phyloP scores from a whole-genome alignment of 345 rosid species.

The Gossypium rotundifolium region DNA sequence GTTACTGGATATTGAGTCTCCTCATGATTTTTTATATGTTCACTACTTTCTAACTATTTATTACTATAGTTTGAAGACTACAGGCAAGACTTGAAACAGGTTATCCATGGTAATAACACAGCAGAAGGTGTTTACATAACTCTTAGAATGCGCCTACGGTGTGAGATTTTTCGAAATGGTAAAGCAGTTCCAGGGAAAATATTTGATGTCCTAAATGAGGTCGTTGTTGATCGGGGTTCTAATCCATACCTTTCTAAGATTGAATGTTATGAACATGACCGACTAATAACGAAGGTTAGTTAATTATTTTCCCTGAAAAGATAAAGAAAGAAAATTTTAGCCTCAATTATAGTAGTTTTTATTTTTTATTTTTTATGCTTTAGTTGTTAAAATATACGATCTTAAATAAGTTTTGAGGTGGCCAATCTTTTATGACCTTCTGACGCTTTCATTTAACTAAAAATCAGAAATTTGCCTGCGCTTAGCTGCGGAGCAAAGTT shows the following conservation, averaged over 20 bases:
- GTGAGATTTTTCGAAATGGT: constrained; percentile 86
- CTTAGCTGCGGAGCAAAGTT: no score
- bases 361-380: neutral
- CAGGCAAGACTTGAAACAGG: constrained; percentile 77
- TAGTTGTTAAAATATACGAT: constrained; percentile 9
- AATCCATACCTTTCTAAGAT: constrained; percentile 97
- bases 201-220: constrained; percentile 87
- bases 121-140: constrained; percentile 92
- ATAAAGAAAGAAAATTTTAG: neutral
- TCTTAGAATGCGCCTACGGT: constrained; percentile 87
- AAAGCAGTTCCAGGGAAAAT: constrained; percentile 90
- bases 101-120: constrained; percentile 78
- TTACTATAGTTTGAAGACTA: constrained; percentile 62
- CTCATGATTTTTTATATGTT: constrained; percentile 7
- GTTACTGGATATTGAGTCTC: constrained; percentile 5
- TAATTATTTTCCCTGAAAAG: constrained; percentile 5
- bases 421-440: neutral
- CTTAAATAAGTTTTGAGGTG: neutral
- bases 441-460: constrained; percentile 2
- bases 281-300: constrained; percentile 90
- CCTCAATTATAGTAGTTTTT: neutral
- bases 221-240: constrained; percentile 95
- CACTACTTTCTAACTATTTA: constrained; percentile 1
- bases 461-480: no score
- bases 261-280: constrained; percentile 94